phyloP scores from a whole-genome alignment of 257 asterid genomes.

The Coffea canephora region DNA sequence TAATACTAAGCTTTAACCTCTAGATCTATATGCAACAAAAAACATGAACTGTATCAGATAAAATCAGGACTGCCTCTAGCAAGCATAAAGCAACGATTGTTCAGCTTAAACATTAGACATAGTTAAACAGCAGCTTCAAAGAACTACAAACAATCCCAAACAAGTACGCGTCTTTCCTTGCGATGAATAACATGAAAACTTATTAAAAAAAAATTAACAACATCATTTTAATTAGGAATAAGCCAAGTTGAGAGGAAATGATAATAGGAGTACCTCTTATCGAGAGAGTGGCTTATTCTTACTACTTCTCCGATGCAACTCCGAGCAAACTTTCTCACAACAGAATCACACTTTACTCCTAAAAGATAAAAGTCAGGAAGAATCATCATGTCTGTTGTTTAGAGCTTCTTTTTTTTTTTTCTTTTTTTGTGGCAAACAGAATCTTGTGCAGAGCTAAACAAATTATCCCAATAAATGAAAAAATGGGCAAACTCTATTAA shows the following conservation, averaged over 20 bases:
- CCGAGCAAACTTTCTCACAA: conserved; percentile 38
- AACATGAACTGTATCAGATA: not conserved
- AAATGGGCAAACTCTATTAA: conserved; percentile 7
- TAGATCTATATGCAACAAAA: not conserved
- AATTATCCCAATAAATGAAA: not conserved
- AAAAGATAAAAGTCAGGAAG: conserved; percentile 23
- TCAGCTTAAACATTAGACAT: not conserved
- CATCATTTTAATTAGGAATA: not conserved
- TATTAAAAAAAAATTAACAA: not conserved
- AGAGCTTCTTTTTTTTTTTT: too few relatives aligned
- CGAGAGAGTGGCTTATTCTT: conserved; percentile 44
- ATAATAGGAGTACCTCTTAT: conserved; percentile 45
- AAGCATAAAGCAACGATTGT: not conserved
- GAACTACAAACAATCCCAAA: not conserved
- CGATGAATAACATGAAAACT: not conserved
- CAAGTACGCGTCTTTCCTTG: not conserved
- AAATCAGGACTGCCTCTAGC: not conserved
- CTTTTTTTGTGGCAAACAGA: too few relatives aligned
- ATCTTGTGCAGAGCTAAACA: not conserved
- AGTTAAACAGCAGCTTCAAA: not conserved
- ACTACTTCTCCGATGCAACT: conserved; percentile 73
- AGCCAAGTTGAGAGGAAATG: not conserved
- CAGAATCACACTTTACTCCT: conserved; percentile 43
- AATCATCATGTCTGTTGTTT: not conserved
- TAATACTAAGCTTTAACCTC: not conserved